Conservation (phyloP, 2,329 filamentous ascomycete species). For the Aspergillus niger region DNA sequence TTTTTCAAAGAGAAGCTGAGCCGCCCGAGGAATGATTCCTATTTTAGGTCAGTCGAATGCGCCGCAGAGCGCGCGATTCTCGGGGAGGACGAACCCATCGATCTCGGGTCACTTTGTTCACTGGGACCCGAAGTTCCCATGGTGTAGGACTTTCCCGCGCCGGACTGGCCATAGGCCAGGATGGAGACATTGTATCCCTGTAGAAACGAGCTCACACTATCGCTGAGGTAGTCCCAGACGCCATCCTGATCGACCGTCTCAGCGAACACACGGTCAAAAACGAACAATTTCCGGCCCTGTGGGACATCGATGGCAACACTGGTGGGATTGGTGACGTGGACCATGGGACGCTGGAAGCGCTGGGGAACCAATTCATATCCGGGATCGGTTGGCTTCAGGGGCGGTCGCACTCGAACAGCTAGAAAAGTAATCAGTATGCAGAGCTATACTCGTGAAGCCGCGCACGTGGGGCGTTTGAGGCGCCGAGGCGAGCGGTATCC, state of each 20-base stretch:
- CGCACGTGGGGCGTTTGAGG: neutral
- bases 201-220: constrained; percentile 85
- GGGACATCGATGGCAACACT: constrained; percentile 86
- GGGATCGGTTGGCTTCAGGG: constrained; percentile 79
- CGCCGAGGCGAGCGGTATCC: constrained; percentile 1
- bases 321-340: constrained; percentile 83
- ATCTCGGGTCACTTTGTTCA: constrained; percentile 69
- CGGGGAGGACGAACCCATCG: constrained; percentile 68
- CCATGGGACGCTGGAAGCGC: constrained; percentile 89
- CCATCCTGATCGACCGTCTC: constrained; percentile 83
- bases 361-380: constrained; percentile 95
- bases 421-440: constrained; percentile 21
- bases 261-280: constrained; percentile 93
- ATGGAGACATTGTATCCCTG: constrained; percentile 99
- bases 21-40: constrained; percentile 96
- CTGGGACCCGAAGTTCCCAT: constrained; percentile 92
- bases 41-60: constrained; percentile 4
- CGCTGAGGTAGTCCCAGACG: constrained; percentile 89
- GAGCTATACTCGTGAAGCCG: neutral
- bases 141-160: constrained; percentile 96
- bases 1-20: constrained; percentile 82
- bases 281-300: constrained; percentile 90
- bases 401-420: constrained; percentile 92
- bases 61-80: neutral
- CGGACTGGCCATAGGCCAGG: constrained; percentile 94